phyloP scores from a whole-genome alignment of 352 stramenopile species.

The Globisporangium splendens region DNA sequence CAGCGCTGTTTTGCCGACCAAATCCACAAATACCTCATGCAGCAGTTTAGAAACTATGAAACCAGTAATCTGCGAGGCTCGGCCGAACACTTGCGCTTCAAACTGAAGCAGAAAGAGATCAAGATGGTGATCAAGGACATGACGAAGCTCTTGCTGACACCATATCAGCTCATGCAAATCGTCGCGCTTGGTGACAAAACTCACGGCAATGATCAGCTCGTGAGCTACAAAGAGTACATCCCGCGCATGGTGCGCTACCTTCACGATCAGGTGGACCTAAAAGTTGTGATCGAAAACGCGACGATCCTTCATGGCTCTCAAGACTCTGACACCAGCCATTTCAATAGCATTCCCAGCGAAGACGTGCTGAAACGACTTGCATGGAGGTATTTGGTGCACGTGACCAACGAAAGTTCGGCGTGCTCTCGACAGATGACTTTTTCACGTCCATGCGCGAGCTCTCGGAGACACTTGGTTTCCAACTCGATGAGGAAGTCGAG shows the following conservation, averaged over 20 bases:
- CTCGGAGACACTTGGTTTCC: constrained; percentile 13
- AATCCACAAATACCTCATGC: constrained; percentile 36
- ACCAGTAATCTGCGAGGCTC: constrained; percentile 39
- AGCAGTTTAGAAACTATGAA: constrained; percentile 51
- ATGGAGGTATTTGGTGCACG: constrained; percentile 31
- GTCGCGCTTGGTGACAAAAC: constrained; percentile 23
- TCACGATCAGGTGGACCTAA: constrained; percentile 25
- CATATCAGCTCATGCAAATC: constrained; percentile 45
- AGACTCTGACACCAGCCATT: constrained; percentile 8
- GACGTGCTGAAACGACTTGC: constrained; percentile 26
- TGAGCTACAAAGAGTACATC: constrained; percentile 47
- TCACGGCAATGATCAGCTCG: constrained; percentile 20
- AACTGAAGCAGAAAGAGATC: constrained; percentile 41
- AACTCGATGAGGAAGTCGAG: constrained; percentile 19
- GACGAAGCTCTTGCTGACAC: constrained; percentile 50
- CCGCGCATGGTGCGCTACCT: constrained; percentile 25
- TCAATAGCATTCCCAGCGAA: constrained; percentile 17
- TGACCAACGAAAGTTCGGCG: constrained; percentile 28
- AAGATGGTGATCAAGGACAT: constrained; percentile 39
- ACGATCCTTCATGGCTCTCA: constrained; percentile 17
- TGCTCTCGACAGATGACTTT: constrained; percentile 38
- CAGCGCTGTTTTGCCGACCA: constrained; percentile 37
- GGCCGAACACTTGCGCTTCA: constrained; percentile 44
- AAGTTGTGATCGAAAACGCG: constrained; percentile 24
- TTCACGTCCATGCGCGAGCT: constrained; percentile 24